Evolutionary conservation across 169 alveolate species (phyloP).

Genomic region (Plasmodium coatneyi): DNA sequence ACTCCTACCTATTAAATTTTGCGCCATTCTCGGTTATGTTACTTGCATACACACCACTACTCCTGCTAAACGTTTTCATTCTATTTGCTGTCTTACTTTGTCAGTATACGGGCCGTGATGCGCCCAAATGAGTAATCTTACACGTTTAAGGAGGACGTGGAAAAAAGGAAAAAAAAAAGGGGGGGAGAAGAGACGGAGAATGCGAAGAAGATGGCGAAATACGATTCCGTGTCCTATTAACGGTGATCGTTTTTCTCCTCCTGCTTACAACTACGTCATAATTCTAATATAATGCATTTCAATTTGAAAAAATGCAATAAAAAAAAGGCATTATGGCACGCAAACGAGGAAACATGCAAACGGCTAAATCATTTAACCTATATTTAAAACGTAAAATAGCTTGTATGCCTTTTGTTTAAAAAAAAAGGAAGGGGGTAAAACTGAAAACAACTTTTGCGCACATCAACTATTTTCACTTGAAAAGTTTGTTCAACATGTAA

Average conservation of each 20-base stretch:
- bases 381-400: conserved; percentile 8
- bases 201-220: background rate
- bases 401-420: background rate
- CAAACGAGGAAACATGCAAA: background rate
- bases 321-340: background rate
- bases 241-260: background rate
- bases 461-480: conserved; percentile 21
- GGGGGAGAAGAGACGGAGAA: background rate
- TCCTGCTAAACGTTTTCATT: conserved; percentile 49
- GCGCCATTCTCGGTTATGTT: conserved; percentile 49
- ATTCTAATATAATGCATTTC: background rate
- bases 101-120: conserved; percentile 6
- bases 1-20: conserved; percentile 24
- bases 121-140: conserved; percentile 10
- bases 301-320: background rate
- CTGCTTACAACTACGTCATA: background rate
- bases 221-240: background rate
- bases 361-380: background rate
- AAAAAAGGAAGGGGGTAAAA: conserved; percentile 4
- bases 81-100: conserved; percentile 59
- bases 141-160: background rate
- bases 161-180: conserved; percentile 5
- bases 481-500: conserved; percentile 12
- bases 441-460: conserved; percentile 18
- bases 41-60: conserved; percentile 33